Evolutionary conservation across 352 stramenopile species (phyloP).

Genomic region (Phytophthora citrophthora): DNA sequence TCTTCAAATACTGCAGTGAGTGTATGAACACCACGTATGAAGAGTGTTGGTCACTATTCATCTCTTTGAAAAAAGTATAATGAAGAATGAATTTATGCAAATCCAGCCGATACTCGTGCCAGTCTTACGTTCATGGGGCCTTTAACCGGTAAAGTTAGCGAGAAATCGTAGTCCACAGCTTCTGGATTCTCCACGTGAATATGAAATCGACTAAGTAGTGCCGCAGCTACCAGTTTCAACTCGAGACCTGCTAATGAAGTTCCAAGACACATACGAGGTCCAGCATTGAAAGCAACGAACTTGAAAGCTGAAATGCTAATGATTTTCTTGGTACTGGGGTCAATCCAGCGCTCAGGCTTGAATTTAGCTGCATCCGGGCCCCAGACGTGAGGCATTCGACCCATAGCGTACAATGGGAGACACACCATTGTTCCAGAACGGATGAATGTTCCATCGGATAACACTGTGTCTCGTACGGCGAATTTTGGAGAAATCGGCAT

Average conservation of each 20-base stretch:
- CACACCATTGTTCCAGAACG: slow-evolving; percentile 32
- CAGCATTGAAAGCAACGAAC: slow-evolving; percentile 58
- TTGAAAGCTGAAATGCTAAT: slow-evolving; percentile 42
- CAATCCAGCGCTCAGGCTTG: slow-evolving; percentile 59
- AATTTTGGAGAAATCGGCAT: slow-evolving; percentile 35
- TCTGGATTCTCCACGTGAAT: slow-evolving; percentile 36
- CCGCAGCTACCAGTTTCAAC: slow-evolving; percentile 46
- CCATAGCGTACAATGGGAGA: slow-evolving; percentile 57
- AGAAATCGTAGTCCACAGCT: slow-evolving; percentile 32
- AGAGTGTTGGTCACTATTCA: background rate
- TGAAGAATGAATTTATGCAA: slow-evolving; percentile 45
- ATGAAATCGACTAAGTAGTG: slow-evolving; percentile 44
- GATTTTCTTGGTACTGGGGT: slow-evolving; percentile 34
- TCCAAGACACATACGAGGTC: slow-evolving; percentile 55
- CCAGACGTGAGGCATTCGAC: slow-evolving; percentile 53
- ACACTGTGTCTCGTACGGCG: slow-evolving; percentile 43
- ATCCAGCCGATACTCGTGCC: slow-evolving; percentile 25
- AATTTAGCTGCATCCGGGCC: slow-evolving; percentile 54
- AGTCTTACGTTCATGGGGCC: slow-evolving; percentile 33
- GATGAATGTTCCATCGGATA: slow-evolving; percentile 67
- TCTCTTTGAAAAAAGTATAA: background rate
- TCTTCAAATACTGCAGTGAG: slow-evolving; percentile 26
- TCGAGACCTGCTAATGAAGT: slow-evolving; percentile 41
- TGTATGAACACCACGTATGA: slow-evolving; percentile 14
- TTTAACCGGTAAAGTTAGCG: slow-evolving; percentile 50